phyloP scores from a whole-genome alignment of 2,329 filamentous ascomycete species.

The Fusarium staphyleae region DNA sequence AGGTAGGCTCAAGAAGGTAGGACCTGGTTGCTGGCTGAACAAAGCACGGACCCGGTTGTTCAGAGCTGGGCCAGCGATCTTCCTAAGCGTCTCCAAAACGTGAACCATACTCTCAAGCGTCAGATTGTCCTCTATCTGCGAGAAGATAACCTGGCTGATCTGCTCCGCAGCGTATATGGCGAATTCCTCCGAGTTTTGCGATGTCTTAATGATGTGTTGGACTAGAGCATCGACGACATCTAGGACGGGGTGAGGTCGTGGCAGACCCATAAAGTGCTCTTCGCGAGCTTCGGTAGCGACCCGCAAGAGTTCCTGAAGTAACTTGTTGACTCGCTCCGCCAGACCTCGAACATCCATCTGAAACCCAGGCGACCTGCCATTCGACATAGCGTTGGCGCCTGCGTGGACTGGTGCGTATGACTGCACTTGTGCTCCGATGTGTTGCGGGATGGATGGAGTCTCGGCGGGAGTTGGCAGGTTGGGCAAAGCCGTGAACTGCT shows the following conservation, averaged over 20 bases:
- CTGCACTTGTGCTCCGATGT: conserved; percentile 59
- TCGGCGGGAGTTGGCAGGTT: conserved; percentile 66
- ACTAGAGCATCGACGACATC: conserved; percentile 69
- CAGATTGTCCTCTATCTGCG: conserved; percentile 60
- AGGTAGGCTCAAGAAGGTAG: conserved; percentile 63
- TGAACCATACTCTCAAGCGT: conserved; percentile 69
- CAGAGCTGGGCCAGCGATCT: conserved; percentile 63
- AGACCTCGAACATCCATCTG: conserved; percentile 61
- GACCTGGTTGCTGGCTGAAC: conserved; percentile 64
- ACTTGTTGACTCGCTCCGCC: conserved; percentile 63
- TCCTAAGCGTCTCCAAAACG: conserved; percentile 65
- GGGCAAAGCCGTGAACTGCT: conserved; percentile 65
- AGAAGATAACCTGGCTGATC: conserved; percentile 64
- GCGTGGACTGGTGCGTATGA: conserved; percentile 63
- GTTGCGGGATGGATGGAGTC: conserved; percentile 62
- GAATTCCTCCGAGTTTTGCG: conserved; percentile 67
- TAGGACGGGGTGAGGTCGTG: conserved; percentile 64
- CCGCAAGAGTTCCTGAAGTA: conserved; percentile 64
- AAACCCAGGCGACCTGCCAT: conserved; percentile 57
- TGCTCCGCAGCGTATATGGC: conserved; percentile 66
- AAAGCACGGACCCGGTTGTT: conserved; percentile 62
- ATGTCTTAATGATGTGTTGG: conserved; percentile 68
- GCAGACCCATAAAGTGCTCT: conserved; percentile 66
- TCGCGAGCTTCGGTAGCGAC: conserved; percentile 61
- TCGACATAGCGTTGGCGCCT: conserved; percentile 49